phyloP scores from a whole-genome alignment of 106 monocot species.

The Allium cepa region DNA sequence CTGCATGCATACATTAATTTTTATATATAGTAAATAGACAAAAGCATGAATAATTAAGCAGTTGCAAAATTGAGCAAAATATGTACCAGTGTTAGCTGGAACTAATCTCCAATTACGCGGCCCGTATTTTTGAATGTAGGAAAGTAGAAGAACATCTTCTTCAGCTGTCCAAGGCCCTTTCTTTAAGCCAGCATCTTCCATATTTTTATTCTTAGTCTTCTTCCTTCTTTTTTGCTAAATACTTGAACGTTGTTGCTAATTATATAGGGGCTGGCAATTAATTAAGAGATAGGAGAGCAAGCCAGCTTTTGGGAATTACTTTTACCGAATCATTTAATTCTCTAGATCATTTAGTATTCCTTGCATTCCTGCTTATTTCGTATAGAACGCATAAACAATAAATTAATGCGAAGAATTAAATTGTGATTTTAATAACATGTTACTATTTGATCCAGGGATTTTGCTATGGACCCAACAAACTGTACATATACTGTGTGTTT shows the following conservation, averaged over 20 bases:
- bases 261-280: background rate
- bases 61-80: too few species aligned
- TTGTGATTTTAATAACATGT: too few species aligned
- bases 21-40: too few species aligned
- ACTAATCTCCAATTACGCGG: slow-evolving; percentile 4
- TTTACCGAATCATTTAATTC: background rate
- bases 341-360: background rate
- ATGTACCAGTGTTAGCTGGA: background rate
- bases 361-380: too few species aligned
- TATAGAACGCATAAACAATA: too few species aligned
- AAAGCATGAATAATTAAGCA: too few species aligned
- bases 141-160: background rate
- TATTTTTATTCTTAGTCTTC: background rate
- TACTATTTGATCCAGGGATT: too few species aligned
- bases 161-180: slow-evolving; percentile 8
- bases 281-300: background rate
- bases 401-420: too few species aligned
- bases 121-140: background rate
- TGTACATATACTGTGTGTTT: too few species aligned
- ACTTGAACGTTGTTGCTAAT: background rate
- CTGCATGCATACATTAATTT: background rate
- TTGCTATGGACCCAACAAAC: too few species aligned
- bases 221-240: background rate
- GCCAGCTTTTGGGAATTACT: background rate
- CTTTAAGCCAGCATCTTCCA: background rate